Base-by-base conservation (phyloP, 805 yeast species). In the Wickerhamiella bombiphila region DNA sequence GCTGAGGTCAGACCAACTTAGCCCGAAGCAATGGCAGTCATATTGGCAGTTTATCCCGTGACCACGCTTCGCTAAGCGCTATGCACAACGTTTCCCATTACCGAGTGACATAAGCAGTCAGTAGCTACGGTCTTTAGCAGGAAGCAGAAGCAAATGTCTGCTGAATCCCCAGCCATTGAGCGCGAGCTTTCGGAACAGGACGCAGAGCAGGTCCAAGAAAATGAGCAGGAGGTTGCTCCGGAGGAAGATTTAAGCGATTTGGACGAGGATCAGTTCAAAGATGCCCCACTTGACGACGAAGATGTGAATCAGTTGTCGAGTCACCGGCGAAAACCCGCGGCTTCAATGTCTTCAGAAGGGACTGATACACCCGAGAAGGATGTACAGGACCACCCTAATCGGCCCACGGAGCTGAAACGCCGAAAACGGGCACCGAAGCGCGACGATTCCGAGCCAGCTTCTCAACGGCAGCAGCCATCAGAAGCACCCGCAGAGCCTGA, bases 291-390 rank as follows among this genome's bases (percentile, higher is more conserved):
- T 22, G 56, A 50, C 14, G 66, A 63, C 33, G 65, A 59, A 33
- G 60, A 58, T 31, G 64, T 61, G 17, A 56, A 53, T 50, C 56
- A 58, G 37, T 44, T 62, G 29, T 51, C 51, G 39, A 42, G 60
- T 7, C 67, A 63, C 45, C 56, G 55, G 42, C 43, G 47, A 7
- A 48, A 51, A 25, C 37, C 44, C 20, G 33, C 36, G 26, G 47
- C 40, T 17, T 40, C 30, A 5, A n/a, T n/a, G n/a, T n/a, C n/a
- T n/a, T n/a, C n/a, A n/a, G n/a, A n/a, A n/a, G n/a, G n/a, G n/a
- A 19, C 35, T 17, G 22, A 35, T 35, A n/a, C 24, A 31, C 8
- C 17, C 36, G 33, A 6, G 19, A n/a, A n/a, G n/a, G n/a, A n/a
- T n/a, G n/a, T n/a, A n/a, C n/a, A n/a, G n/a, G n/a, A n/a, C n/a